These are phyloP conservation scores for Cymodocea nodosa DNA, from an alignment of 116 monocot species.

Conservation along the genomic window DNA sequence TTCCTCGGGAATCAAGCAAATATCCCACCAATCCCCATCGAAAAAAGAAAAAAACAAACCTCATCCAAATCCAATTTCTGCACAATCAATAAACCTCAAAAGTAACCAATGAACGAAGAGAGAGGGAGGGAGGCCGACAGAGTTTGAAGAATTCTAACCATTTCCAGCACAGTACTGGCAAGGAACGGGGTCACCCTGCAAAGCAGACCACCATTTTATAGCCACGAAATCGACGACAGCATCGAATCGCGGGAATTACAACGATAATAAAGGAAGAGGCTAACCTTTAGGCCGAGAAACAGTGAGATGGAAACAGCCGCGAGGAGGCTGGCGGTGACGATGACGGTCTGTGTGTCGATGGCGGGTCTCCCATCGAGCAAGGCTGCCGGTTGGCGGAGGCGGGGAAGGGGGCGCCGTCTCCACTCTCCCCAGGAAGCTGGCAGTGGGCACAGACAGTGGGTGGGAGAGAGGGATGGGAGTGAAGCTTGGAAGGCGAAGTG, in stretches of 20 bases:
- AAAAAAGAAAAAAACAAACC: no score
- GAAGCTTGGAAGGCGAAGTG: not conserved
- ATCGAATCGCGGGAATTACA: not conserved
- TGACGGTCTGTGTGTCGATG: conserved; percentile 84
- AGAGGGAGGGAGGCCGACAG: not conserved
- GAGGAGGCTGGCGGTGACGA: conserved; percentile 57
- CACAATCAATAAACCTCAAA: not conserved
- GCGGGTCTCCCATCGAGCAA: not conserved
- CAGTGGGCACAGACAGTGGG: not conserved
- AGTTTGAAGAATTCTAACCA: conserved; percentile 23
- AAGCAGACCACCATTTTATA: conserved; percentile 1
- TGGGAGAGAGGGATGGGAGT: not conserved
- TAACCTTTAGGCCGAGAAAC: conserved; percentile 77
- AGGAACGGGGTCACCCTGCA: conserved; percentile 79
- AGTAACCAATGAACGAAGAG: not conserved
- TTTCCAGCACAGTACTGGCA: conserved; percentile 84
- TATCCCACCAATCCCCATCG: not conserved
- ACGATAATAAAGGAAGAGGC: not conserved
- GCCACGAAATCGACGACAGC: not conserved
- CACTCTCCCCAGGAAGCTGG: not conserved
- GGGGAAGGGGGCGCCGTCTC: not conserved
- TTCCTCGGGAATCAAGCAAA: not conserved
- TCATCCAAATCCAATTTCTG: not conserved
- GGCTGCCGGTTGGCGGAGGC: not conserved
- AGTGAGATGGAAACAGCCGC: conserved; percentile 73